Conservation (phyloP, 2,329 filamentous ascomycete genomes). For the Fusarium fracticaudum region DNA sequence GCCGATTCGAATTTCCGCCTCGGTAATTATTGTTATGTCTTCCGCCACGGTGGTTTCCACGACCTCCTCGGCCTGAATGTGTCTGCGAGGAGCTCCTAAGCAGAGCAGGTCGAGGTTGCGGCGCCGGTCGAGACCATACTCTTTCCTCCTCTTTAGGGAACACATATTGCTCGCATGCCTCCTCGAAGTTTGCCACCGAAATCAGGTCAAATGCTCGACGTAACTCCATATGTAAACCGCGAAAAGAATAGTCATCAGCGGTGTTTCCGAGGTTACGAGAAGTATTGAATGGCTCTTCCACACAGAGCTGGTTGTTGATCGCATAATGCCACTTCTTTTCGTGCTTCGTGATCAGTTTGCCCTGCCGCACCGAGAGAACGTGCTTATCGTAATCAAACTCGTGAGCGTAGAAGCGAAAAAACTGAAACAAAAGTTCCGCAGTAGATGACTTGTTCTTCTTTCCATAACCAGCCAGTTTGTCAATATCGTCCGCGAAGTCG, state of each 20-base stretch:
- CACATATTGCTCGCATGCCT: conserved; percentile 87
- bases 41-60: conserved; percentile 59
- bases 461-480: conserved; percentile 78
- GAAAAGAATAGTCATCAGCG: conserved; percentile 93
- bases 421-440: conserved; percentile 90
- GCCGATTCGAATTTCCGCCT: conserved; percentile 58
- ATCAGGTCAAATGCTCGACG: conserved; percentile 88
- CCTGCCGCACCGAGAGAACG: conserved; percentile 86
- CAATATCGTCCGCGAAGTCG: conserved; percentile 87
- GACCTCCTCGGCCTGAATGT: conserved; percentile 59
- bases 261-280: conserved; percentile 93
- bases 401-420: conserved; percentile 94
- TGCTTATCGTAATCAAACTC: conserved; percentile 89
- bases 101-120: conserved; percentile 64
- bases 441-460: conserved; percentile 81
- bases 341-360: conserved; percentile 79
- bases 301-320: conserved; percentile 85
- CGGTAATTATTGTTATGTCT: conserved; percentile 58
- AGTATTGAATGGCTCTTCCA: conserved; percentile 96
- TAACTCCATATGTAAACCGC: conserved; percentile 88
- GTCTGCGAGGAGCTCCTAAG: conserved; percentile 70
- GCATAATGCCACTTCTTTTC: conserved; percentile 89
- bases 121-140: conserved; percentile 66
- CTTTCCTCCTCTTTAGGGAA: conserved; percentile 85
- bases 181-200: conserved; percentile 78